Evolutionary conservation across 2,329 filamentous ascomycete species (phyloP), one percentile per base, ranked within the genome.

Genomic region (Acephala macrosclerotiorum): DNA sequence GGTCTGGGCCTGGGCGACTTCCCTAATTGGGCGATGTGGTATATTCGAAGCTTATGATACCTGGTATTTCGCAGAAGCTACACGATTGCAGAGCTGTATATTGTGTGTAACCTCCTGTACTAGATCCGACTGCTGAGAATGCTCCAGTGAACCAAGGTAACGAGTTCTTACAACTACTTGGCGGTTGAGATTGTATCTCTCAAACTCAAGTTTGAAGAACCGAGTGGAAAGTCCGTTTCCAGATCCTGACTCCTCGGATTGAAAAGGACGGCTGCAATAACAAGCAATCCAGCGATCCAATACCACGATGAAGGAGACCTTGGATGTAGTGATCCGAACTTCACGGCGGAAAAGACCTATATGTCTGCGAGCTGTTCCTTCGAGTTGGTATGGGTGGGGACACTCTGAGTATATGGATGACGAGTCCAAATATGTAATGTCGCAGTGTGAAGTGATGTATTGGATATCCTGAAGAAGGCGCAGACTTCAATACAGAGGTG

Each of bases 1-100:
- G 38, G 40, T 36, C 25, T 18, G 26, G 55, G 9, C 51, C 49
- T 40, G 18, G 9, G 38, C 51, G 51, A 25, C 51, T 56, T 49
- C 20, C 45, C n/a, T 33, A 26, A 56, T 66, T 64, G 60, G 40
- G 22, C 14, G 35, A 40, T 18, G 29, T 38, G n/a, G 33, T 9
- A 38, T 20, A 57, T 38, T 38, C 33, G n/a, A 22, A 18, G 20
- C 29, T 33, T 33, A 22, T 11, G n/a, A 49, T 49, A 25, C 45
- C 45, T 49, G 45, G 45, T 49, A 20, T 22, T 49, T n/a, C 20
- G 45, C 12, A 11, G 4, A 49, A 49, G n/a, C n/a, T 22, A 49
- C 20, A 11, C n/a, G n/a, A 6, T 18, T 42, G 40, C 40, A 42
- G 40, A n/a, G 20, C 14, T 33, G 49, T 53, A 26, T 53, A 33